Conservation (phyloP, 2,329 filamentous ascomycete species). For the Albifimbria verrucaria region DNA sequence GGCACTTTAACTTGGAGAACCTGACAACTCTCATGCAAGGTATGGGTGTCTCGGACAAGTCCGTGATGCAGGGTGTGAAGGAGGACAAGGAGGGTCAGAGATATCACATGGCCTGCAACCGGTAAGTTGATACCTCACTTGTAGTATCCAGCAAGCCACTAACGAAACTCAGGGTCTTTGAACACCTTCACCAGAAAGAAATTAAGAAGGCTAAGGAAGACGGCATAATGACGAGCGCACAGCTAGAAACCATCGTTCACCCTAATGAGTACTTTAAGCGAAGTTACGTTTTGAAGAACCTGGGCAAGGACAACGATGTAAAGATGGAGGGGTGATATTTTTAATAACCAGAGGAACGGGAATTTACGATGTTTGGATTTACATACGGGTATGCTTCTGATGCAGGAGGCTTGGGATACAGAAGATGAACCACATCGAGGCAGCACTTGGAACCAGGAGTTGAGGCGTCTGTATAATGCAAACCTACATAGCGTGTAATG, state of each 20-base stretch:
- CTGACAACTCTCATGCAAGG: slow-evolving; percentile 71
- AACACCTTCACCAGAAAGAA: slow-evolving; percentile 76
- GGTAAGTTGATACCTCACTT: slow-evolving; percentile 42
- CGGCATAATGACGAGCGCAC: slow-evolving; percentile 64
- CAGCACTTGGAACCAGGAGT: background rate
- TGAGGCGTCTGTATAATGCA: background rate
- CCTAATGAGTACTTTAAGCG: slow-evolving; percentile 98
- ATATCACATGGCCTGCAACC: slow-evolving; percentile 93
- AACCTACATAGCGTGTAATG: no score
- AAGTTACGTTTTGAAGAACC: slow-evolving; percentile 82
- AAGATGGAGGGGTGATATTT: slow-evolving; percentile 54
- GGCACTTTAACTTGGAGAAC: slow-evolving; percentile 89
- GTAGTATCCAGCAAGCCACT: background rate
- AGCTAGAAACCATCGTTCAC: slow-evolving; percentile 93
- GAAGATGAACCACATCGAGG: no score
- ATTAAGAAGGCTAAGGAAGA: slow-evolving; percentile 76
- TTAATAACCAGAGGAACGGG: no score
- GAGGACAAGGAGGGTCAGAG: slow-evolving; percentile 87
- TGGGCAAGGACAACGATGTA: slow-evolving; percentile 55
- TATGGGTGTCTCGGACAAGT: slow-evolving; percentile 75
- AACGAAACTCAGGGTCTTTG: slow-evolving; percentile 65
- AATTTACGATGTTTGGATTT: background rate
- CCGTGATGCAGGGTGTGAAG: slow-evolving; percentile 74
- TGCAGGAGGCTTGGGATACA: no score
- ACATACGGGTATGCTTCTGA: background rate